Conservation (phyloP, 1,284 basidiomycete genomes). For the Puccinia sorghi region DNA sequence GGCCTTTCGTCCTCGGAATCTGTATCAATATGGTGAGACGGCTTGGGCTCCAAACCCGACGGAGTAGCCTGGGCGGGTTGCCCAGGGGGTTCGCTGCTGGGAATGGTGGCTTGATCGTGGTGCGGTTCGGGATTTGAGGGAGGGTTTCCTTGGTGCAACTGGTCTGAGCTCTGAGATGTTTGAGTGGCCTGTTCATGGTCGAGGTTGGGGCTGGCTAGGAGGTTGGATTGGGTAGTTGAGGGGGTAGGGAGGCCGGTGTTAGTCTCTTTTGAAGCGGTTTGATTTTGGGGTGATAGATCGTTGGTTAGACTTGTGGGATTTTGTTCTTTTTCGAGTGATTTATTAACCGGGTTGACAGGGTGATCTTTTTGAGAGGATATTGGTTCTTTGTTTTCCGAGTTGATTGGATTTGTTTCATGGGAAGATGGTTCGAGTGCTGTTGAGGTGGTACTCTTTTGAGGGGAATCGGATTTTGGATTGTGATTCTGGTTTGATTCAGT, state of each 20-base stretch:
- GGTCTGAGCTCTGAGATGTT: background rate
- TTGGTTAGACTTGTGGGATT: background rate
- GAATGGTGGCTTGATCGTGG: background rate
- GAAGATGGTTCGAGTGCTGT: constrained; percentile 8
- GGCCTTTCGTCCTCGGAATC: constrained; percentile 48
- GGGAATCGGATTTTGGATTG: background rate
- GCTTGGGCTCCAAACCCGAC: background rate
- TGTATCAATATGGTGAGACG: constrained; percentile 4
- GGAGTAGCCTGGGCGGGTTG: background rate
- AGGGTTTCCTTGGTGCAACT: background rate
- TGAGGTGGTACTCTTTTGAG: background rate
- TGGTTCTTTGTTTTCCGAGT: background rate
- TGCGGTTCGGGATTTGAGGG: background rate
- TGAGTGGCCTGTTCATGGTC: background rate
- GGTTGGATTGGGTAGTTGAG: background rate
- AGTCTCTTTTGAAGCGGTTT: background rate
- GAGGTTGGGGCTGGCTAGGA: background rate
- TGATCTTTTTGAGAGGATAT: background rate
- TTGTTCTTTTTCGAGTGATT: background rate
- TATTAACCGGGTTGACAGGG: background rate
- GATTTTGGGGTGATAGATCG: background rate
- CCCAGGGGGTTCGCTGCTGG: background rate
- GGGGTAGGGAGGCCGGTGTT: constrained; percentile 3
- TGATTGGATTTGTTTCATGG: constrained; percentile 6
- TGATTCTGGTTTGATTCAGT: constrained; percentile 23